phyloP scores from a whole-genome alignment of 1,284 basidiomycete species.

The Heterobasidion parviporum region DNA sequence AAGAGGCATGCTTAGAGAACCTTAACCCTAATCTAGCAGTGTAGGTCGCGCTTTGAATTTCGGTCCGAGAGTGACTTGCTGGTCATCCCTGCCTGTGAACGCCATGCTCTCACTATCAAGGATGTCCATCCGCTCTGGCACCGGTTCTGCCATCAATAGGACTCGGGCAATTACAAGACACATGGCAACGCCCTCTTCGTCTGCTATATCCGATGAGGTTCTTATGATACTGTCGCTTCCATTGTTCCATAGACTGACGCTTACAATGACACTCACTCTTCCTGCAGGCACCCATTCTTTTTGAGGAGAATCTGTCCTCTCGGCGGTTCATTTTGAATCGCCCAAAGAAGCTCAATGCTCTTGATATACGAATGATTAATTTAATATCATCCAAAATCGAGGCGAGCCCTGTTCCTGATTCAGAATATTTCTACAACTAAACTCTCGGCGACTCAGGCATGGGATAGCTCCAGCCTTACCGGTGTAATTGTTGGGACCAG shows the following conservation, averaged over 20 bases:
- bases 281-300: conserved; percentile 50
- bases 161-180: conserved; percentile 52
- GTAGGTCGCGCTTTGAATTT: background rate
- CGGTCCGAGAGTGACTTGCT: background rate
- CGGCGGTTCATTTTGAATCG: conserved; percentile 79
- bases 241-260: background rate
- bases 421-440: too few relatives aligned
- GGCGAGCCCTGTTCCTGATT: conserved; percentile 30
- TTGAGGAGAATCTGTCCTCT: conserved; percentile 56
- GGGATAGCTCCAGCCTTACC: conserved; percentile 68
- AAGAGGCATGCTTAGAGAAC: conserved; percentile 10
- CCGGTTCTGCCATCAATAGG: conserved; percentile 31
- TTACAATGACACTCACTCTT: background rate
- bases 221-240: background rate
- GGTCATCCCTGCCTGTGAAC: too few relatives aligned
- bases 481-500: conserved; percentile 76
- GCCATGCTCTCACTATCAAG: conserved; percentile 22
- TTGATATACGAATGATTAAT: conserved; percentile 80
- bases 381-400: conserved; percentile 67
- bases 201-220: background rate
- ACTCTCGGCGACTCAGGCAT: conserved; percentile 19
- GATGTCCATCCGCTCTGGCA: conserved; percentile 34
- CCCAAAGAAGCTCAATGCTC: conserved; percentile 78
- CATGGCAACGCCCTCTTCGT: conserved; percentile 36
- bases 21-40: background rate